Conservation (phyloP, 2,329 filamentous ascomycete genomes). For the Clarireedia paspali region DNA sequence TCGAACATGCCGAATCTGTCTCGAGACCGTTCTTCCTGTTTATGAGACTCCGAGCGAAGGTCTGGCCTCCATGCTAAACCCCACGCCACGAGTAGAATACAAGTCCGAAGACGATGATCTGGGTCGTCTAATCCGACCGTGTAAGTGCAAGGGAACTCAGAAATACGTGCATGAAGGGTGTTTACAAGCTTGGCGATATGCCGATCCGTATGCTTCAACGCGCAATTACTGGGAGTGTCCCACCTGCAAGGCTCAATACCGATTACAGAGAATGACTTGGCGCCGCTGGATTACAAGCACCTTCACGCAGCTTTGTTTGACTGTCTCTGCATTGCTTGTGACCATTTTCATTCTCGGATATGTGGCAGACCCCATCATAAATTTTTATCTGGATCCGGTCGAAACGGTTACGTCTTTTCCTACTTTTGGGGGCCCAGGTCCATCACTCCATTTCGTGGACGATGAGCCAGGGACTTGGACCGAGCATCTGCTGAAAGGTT, state of each 20-base stretch:
- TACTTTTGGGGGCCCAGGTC: constrained; percentile 35
- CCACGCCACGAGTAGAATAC: constrained; percentile 55
- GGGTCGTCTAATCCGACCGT: constrained; percentile 78
- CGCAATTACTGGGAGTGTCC: constrained; percentile 82
- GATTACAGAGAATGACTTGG: constrained; percentile 69
- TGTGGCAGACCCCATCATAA: constrained; percentile 85
- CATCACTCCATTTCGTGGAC: constrained; percentile 31
- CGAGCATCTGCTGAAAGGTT: constrained; percentile 80
- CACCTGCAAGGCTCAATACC: constrained; percentile 79
- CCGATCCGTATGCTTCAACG: constrained; percentile 54
- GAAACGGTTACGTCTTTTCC: constrained; percentile 46
- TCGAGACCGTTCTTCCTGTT: constrained; percentile 61
- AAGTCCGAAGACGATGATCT: constrained; percentile 65
- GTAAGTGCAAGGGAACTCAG: constrained; percentile 86
- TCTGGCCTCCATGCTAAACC: constrained; percentile 48
- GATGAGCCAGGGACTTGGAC: constrained; percentile 57
- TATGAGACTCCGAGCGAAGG: constrained; percentile 45
- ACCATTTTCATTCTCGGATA: constrained; percentile 82
- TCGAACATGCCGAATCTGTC: constrained; percentile 81
- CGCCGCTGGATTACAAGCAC: constrained; percentile 61
- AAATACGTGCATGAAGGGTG: constrained; percentile 94
- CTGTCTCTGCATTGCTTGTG: constrained; percentile 60
- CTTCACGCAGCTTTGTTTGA: constrained; percentile 61
- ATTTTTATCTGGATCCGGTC: constrained; percentile 74
- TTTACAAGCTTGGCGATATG: constrained; percentile 71